Percentiles rank a stretch among this genome's conserved stretches.
These are phyloP conservation scores for Crithidia acanthocephali DNA, from an alignment of 208 protist genomes.

Conservation along the genomic window DNA sequence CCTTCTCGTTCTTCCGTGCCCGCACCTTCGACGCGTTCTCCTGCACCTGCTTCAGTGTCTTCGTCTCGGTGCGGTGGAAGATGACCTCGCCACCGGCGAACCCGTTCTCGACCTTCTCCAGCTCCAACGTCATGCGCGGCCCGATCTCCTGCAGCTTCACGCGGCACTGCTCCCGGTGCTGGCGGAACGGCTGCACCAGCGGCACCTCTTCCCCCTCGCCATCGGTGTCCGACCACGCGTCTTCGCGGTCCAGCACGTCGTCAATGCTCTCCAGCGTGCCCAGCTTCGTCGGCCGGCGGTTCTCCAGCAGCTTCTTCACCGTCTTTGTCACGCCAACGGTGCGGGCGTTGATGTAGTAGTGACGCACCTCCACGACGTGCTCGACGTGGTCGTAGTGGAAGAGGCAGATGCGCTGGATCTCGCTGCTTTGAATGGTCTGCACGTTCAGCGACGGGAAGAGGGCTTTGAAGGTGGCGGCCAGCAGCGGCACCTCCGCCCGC, in stretches of 20 bases:
- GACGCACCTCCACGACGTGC: constrained; percentile 87
- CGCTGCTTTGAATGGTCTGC: constrained; percentile 75
- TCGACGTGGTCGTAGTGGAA: constrained; percentile 91
- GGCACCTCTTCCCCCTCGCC: constrained; percentile 92
- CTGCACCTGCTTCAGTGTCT: constrained; percentile 69
- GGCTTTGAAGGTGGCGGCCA: constrained; percentile 86
- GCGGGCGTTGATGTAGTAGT: constrained; percentile 89
- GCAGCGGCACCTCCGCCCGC: constrained; percentile 76
- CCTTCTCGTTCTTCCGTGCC: constrained; percentile 65
- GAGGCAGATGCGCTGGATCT: constrained; percentile 86
- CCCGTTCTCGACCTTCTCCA: constrained; percentile 91
- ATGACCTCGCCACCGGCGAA: constrained; percentile 89
- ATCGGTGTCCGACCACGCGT: constrained; percentile 90
- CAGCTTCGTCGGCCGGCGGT: constrained; percentile 81
- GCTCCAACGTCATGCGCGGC: constrained; percentile 89
- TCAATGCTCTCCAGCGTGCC: constrained; percentile 81
- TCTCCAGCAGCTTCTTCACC: constrained; percentile 90
- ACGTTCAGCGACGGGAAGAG: constrained; percentile 87
- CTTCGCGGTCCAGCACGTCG: constrained; percentile 83
- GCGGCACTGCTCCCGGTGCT: constrained; percentile 88
- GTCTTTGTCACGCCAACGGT: constrained; percentile 79
- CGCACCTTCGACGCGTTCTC: constrained; percentile 77
- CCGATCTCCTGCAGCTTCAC: constrained; percentile 94
- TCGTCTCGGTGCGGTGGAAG: constrained; percentile 73
- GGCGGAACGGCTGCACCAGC: constrained; percentile 84